These are phyloP conservation scores for Metarhizium humberi DNA, from an alignment of 2,329 filamentous ascomycete species.

Conservation along the genomic window DNA sequence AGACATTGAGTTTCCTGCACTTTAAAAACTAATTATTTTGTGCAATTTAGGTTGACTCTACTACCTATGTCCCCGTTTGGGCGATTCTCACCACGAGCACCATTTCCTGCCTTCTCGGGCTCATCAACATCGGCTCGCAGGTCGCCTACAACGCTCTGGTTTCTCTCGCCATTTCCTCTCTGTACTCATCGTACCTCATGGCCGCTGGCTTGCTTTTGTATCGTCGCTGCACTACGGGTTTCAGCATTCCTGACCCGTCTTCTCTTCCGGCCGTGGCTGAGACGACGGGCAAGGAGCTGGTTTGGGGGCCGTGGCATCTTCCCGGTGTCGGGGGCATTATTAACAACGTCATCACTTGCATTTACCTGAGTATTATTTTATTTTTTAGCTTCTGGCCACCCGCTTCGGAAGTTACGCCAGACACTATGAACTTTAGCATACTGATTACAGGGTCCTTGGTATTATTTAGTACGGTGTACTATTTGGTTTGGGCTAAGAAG, in stretches of 20 bases:
- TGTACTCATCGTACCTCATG: conserved; percentile 22
- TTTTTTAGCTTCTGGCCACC: conserved; percentile 48
- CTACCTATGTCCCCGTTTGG: conserved; percentile 19
- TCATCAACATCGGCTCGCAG: conserved; percentile 24
- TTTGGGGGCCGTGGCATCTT: conserved; percentile 33
- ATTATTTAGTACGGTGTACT: conserved; percentile 37
- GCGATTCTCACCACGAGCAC: conserved; percentile 16
- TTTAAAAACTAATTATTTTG: not conserved
- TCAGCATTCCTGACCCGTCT: conserved; percentile 16
- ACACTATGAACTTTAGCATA: conserved; percentile 38
- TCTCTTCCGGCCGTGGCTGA: no score
- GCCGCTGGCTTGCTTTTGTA: conserved; percentile 18
- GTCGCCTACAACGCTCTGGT: conserved; percentile 20
- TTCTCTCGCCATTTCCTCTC: conserved; percentile 19
- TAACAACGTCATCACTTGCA: conserved; percentile 45
- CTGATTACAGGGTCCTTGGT: conserved; percentile 32
- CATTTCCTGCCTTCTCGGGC: conserved; percentile 19
- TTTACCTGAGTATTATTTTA: conserved; percentile 43
- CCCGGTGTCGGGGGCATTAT: conserved; percentile 38
- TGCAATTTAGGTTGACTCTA: conserved; percentile 5
- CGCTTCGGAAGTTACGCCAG: conserved; percentile 11
- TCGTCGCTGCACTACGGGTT: conserved; percentile 18
- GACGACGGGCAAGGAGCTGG: no score
- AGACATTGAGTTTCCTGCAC: not conserved
- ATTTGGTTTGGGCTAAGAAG: conserved; percentile 29